phyloP scores from a whole-genome alignment of 371 early-diverging fungal genomes.

The Umbelopsis sp. region DNA sequence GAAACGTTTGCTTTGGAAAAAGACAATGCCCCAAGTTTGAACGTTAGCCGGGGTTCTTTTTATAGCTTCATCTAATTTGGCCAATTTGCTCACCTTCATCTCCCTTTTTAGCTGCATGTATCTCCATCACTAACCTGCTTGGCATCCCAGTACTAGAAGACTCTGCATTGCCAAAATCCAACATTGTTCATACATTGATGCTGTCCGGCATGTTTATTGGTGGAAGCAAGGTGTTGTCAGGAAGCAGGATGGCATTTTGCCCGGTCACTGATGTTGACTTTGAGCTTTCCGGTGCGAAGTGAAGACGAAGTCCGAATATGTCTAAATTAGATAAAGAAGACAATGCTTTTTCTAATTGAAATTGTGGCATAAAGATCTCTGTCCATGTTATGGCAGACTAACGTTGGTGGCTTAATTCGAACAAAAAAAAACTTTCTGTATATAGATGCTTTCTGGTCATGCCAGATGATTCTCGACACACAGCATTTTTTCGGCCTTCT shows the following conservation, averaged over 20 bases:
- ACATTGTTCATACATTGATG: conserved; percentile 83
- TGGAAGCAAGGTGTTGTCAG: conserved; percentile 71
- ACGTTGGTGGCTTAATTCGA: no score
- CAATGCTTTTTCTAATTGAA: no score
- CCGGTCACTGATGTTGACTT: conserved; percentile 85
- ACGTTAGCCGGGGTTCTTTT: conserved; percentile 37
- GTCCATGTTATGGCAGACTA: no score
- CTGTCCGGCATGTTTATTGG: conserved; percentile 89
- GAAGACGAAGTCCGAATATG: conserved; percentile 41
- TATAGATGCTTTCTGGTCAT: no score
- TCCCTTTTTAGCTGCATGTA: conserved; percentile 59
- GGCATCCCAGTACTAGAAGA: conserved; percentile 87
- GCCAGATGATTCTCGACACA: no score
- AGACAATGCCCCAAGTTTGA: conserved; percentile 70
- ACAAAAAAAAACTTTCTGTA: no score
- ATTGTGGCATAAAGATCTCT: no score
- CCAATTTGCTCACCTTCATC: conserved; percentile 1
- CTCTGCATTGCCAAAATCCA: conserved; percentile 70
- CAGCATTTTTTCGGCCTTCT: no score
- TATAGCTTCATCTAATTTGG: not conserved
- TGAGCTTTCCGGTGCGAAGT: conserved; percentile 85
- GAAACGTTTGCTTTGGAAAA: conserved; percentile 84
- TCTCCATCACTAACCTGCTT: conserved; percentile 71
- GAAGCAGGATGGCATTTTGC: conserved; percentile 88
- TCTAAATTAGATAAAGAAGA: no score